Evolutionary conservation across 208 protist genomes (phyloP).

Genomic region (Leishmania braziliensis): DNA sequence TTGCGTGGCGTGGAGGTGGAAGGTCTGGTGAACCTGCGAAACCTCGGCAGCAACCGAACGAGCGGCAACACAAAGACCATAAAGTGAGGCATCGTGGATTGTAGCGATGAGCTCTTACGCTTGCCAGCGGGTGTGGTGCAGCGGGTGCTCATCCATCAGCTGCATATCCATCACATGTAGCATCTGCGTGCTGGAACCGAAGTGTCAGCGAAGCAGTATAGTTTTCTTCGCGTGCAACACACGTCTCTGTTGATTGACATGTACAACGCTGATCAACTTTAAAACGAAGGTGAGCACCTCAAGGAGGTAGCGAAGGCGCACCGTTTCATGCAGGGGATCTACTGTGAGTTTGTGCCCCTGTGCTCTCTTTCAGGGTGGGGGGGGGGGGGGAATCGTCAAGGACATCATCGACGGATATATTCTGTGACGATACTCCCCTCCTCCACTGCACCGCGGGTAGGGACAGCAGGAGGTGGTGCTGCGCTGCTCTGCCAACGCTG

Average conservation of each 20-base stretch:
- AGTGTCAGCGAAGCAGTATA: slow-evolving; percentile 32
- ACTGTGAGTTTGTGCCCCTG: slow-evolving; percentile 21
- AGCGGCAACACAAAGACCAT: slow-evolving; percentile 28
- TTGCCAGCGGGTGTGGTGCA: slow-evolving; percentile 28
- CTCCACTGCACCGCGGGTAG: slow-evolving; percentile 62
- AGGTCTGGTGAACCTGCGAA: slow-evolving; percentile 47
- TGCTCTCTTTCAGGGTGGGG: slow-evolving; percentile 9
- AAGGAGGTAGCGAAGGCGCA: slow-evolving; percentile 9
- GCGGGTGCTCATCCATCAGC: slow-evolving; percentile 33
- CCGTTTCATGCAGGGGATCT: slow-evolving; percentile 29
- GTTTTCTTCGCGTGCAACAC: slow-evolving; percentile 26
- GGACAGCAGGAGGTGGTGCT: slow-evolving; percentile 43
- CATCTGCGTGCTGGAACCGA: slow-evolving; percentile 37
- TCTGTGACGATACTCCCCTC: slow-evolving; percentile 28
- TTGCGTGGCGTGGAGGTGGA: slow-evolving; percentile 33
- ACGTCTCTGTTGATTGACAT: slow-evolving; percentile 27
- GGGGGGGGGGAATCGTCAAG: slow-evolving; percentile 39
- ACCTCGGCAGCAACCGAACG: slow-evolving; percentile 46
- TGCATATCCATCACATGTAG: slow-evolving; percentile 40
- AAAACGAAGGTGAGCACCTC: slow-evolving; percentile 25
- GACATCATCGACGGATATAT: slow-evolving; percentile 21
- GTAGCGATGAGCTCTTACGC: slow-evolving; percentile 41
- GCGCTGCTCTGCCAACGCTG: slow-evolving; percentile 31
- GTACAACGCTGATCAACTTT: slow-evolving; percentile 16
- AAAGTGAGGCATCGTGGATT: slow-evolving; percentile 50